These are phyloP conservation scores for Arabidopsis arenosa DNA, from an alignment of 345 rosid genomes.

Conservation along the genomic window DNA sequence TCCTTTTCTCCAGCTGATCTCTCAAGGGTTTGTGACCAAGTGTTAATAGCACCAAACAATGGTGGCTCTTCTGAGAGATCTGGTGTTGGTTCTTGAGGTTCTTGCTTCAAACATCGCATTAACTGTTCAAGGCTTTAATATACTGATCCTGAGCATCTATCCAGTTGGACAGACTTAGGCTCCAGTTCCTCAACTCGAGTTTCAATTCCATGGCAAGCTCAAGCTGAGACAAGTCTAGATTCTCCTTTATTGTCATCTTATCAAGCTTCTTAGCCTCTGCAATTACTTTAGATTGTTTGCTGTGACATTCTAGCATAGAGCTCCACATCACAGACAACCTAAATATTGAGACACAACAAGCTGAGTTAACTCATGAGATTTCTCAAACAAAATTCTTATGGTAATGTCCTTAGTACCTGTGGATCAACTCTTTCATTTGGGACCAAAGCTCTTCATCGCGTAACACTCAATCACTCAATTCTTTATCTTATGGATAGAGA, in stretches of 20 bases:
- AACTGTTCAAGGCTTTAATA: conserved; percentile 65
- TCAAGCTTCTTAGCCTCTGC: conserved; percentile 55
- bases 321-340: conserved; percentile 74
- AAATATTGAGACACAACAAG: conserved; percentile 11
- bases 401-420: conserved; percentile 50
- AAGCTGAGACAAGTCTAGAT: conserved; percentile 48
- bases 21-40: conserved; percentile 59
- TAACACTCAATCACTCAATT: no score
- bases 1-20: conserved; percentile 47
- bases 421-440: conserved; percentile 52
- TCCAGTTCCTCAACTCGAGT: conserved; percentile 62
- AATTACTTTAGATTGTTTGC: conserved; percentile 49
- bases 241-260: conserved; percentile 42
- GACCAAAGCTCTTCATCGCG: conserved; percentile 70
- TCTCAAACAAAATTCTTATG: conserved; percentile 7
- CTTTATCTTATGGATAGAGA: conserved; percentile 66
- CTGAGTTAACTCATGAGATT: background rate
- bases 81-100: conserved; percentile 55
- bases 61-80: conserved; percentile 60
- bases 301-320: conserved; percentile 68
- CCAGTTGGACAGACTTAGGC: conserved; percentile 60
- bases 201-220: conserved; percentile 64
- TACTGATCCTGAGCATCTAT: conserved; percentile 57
- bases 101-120: conserved; percentile 54
- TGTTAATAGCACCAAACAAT: conserved; percentile 50